Percentiles rank a stretch among this genome's conserved stretches.
Conservation (phyloP, 306 rosid genomes). For the Cicer cuneatum region DNA sequence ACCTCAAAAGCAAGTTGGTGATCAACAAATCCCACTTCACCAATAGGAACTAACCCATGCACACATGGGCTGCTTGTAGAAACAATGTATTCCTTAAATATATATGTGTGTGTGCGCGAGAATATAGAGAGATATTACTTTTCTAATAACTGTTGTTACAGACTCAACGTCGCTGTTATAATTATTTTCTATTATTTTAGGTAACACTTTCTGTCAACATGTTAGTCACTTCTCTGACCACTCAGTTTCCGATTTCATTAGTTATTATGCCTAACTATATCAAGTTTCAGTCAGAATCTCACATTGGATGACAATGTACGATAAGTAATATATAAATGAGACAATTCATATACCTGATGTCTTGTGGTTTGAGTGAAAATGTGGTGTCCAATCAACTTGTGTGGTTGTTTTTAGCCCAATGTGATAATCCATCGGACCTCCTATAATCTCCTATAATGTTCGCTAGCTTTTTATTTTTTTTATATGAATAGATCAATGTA, state of each 20-base stretch:
- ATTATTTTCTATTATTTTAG: not conserved
- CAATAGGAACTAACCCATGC: conserved; percentile 5
- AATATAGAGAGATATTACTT: too few species aligned
- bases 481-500: not conserved
- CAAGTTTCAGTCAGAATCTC: too few species aligned
- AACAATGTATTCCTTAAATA: conserved; percentile 17
- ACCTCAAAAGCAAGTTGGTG: not conserved
- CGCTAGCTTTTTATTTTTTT: not conserved
- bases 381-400: too few species aligned
- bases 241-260: not conserved
- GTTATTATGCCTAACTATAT: too few species aligned
- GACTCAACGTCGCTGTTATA: not conserved
- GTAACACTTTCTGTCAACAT: not conserved
- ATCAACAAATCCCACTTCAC: conserved; percentile 21
- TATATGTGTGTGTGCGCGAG: too few species aligned
- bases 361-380: too few species aligned
- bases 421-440: too few species aligned
- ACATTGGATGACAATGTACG: too few species aligned
- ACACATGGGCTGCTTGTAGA: not conserved
- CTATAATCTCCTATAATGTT: not conserved
- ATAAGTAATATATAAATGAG: too few species aligned
- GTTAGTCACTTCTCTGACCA: not conserved
- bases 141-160: not conserved
- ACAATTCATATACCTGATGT: too few species aligned
- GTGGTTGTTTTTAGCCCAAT: too few species aligned